Evolutionary conservation across 805 yeast genomes (phyloP).

Genomic region (Nakazawaea laoshanensis): DNA sequence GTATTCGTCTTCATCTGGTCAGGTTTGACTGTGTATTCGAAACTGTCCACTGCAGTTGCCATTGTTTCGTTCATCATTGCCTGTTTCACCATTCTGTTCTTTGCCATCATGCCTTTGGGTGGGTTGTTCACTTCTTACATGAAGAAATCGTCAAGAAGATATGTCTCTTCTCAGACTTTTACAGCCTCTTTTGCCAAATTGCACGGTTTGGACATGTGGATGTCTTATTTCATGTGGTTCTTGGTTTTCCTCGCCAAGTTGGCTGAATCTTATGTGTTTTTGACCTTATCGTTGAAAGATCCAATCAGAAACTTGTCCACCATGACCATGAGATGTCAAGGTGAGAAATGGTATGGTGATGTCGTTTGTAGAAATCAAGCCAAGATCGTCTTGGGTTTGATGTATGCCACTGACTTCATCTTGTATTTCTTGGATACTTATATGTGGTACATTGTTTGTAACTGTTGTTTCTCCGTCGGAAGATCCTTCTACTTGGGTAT

Average conservation of each 20-base stretch:
- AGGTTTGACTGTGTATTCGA: conserved; percentile 56
- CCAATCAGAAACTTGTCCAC: conserved; percentile 86
- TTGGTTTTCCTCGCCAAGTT: conserved; percentile 85
- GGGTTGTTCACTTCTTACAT: conserved; percentile 90
- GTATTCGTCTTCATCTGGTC: conserved; percentile 81
- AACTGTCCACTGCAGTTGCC: conserved; percentile 68
- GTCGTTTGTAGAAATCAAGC: conserved; percentile 79
- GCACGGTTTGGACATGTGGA: conserved; percentile 87
- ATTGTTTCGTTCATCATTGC: conserved; percentile 88
- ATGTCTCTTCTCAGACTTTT: conserved; percentile 90
- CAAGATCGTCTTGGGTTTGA: conserved; percentile 81
- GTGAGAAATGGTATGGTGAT: conserved; percentile 85
- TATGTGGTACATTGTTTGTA: conserved; percentile 96
- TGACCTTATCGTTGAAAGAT: conserved; percentile 84
- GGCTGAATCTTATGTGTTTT: conserved; percentile 85
- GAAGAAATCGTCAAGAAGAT: conserved; percentile 79
- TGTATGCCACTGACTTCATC: conserved; percentile 87
- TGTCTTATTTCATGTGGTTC: conserved; percentile 89
- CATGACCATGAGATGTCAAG: conserved; percentile 86
- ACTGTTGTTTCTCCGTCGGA: conserved; percentile 93
- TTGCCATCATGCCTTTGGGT: conserved; percentile 93
- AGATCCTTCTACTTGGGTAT: conserved; percentile 98
- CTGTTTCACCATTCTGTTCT: conserved; percentile 73
- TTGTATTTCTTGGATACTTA: conserved; percentile 98
- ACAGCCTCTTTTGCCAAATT: conserved; percentile 85